Percentiles rank a stretch among this genome's conserved stretches.
Evolutionary conservation across 176 grass and related monocot genomes (phyloP).

Genomic region (Oryza longistaminata): DNA sequence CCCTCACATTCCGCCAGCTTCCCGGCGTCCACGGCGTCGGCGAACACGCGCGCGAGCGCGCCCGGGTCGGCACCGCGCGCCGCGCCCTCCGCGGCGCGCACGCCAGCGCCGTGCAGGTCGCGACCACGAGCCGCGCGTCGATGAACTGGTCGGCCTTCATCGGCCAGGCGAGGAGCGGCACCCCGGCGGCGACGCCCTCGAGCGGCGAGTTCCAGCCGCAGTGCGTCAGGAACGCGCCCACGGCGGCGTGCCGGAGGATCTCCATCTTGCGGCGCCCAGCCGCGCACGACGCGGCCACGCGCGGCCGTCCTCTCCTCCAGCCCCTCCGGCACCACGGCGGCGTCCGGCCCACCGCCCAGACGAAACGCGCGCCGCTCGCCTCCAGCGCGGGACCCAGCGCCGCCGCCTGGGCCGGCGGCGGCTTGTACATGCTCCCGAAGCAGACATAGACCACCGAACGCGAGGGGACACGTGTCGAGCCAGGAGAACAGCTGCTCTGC

Average conservation of each 20-base stretch:
- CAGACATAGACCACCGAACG: constrained; percentile 56
- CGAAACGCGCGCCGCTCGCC: constrained; percentile 33
- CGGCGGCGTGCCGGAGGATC: constrained; percentile 25
- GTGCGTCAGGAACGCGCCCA: constrained; percentile 46
- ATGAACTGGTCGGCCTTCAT: constrained; percentile 46
- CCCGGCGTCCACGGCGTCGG: constrained; percentile 16
- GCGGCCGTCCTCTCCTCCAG: constrained; percentile 21
- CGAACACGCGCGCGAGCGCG: constrained; percentile 31
- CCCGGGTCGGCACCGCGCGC: constrained; percentile 33
- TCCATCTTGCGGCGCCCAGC: constrained; percentile 55
- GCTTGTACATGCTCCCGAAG: constrained; percentile 58
- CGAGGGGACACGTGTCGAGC: constrained; percentile 27
- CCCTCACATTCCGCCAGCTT: constrained; percentile 17
- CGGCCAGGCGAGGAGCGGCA: constrained; percentile 40
- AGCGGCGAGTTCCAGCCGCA: constrained; percentile 50
- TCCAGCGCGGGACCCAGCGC: constrained; percentile 42
- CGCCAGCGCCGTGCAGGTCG: constrained; percentile 22
- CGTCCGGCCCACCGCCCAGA: constrained; percentile 20
- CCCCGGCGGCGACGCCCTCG: constrained; percentile 27
- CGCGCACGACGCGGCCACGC: constrained; percentile 38
- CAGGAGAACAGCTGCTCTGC: constrained; percentile 31
- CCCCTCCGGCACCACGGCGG: constrained; percentile 5
- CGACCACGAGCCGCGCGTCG: constrained; percentile 26
- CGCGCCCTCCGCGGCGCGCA: constrained; percentile 29
- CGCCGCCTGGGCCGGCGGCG: constrained; percentile 26